These are phyloP conservation scores for Neophaeococcomyces mojaviensis DNA, from an alignment of 2,329 filamentous ascomycete species.

Conservation along the genomic window DNA sequence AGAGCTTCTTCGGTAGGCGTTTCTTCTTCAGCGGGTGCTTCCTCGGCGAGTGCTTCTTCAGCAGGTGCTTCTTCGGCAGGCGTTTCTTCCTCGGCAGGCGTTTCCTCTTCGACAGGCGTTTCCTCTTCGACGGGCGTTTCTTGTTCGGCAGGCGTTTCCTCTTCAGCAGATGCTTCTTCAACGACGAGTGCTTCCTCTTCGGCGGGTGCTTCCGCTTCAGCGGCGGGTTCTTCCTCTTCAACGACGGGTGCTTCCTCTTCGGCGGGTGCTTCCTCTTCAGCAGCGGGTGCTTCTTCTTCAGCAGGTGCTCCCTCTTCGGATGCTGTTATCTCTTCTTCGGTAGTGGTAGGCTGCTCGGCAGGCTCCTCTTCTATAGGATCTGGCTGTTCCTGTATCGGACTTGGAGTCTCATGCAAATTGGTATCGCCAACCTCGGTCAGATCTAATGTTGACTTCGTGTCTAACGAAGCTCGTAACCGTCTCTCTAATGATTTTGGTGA, in stretches of 20 bases:
- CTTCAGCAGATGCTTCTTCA: neutral
- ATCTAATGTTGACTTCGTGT: conserved; percentile 3
- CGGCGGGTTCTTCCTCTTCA: neutral
- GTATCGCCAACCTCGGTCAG: conserved; percentile 14
- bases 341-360: neutral
- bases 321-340: neutral
- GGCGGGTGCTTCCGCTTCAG: neutral
- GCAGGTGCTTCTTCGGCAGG: neutral
- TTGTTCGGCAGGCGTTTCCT: conserved; percentile 1
- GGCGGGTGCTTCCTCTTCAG: neutral
- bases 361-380: conserved; percentile 5
- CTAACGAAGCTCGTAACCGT: conserved; percentile 5
- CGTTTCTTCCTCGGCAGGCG: conserved; percentile 18
- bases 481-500: conserved; percentile 20
- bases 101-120: conserved; percentile 13
- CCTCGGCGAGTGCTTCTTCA: neutral
- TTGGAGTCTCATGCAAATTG: conserved; percentile 13
- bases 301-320: neutral
- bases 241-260: neutral
- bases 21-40: conserved; percentile 5
- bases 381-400: conserved; percentile 9
- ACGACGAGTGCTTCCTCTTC: neutral
- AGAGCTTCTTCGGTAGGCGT: neutral
- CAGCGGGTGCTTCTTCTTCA: neutral
- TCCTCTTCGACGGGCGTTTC: too few species aligned